phyloP scores from a whole-genome alignment of 768 basidiomycete species.

The Tulasnella sp. region DNA sequence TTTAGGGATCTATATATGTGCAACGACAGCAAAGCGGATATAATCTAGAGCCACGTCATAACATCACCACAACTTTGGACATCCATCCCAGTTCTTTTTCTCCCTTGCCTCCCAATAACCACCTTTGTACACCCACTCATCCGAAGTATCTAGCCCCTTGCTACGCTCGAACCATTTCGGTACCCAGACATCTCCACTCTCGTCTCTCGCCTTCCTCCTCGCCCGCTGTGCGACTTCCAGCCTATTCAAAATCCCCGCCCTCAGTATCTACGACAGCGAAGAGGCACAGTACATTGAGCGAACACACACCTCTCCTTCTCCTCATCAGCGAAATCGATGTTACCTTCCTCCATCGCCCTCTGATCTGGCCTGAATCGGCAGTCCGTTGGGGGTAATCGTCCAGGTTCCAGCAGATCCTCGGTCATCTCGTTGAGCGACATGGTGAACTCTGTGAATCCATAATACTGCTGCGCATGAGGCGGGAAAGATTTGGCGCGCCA shows the following conservation, averaged over 20 bases:
- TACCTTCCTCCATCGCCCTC: slow-evolving; percentile 67
- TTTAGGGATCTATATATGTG: no score
- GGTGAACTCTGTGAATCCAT: slow-evolving; percentile 72
- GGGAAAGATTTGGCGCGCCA: slow-evolving; percentile 72
- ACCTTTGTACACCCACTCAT: slow-evolving; percentile 66
- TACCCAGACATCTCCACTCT: slow-evolving; percentile 29
- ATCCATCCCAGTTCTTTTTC: slow-evolving; percentile 39
- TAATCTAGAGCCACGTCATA: neutral
- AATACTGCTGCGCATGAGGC: slow-evolving; percentile 55
- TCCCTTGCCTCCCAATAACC: slow-evolving; percentile 75
- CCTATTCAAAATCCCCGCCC: neutral
- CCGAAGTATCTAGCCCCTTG: slow-evolving; percentile 27
- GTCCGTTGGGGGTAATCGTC: slow-evolving; percentile 60
- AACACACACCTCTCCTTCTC: slow-evolving; percentile 54
- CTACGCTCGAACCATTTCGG: slow-evolving; percentile 60
- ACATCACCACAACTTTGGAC: slow-evolving; percentile 7
- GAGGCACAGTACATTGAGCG: slow-evolving; percentile 12
- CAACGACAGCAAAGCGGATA: no score
- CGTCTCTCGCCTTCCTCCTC: slow-evolving; percentile 49
- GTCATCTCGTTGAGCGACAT: slow-evolving; percentile 76
- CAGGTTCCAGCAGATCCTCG: slow-evolving; percentile 45
- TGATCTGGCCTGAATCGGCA: slow-evolving; percentile 76
- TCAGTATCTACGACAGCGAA: no score
- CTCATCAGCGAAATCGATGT: slow-evolving; percentile 55
- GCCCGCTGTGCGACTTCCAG: slow-evolving; percentile 69